Conservation (phyloP, 495 filamentous ascomycete species). For the Penicillium ochrochloron region DNA sequence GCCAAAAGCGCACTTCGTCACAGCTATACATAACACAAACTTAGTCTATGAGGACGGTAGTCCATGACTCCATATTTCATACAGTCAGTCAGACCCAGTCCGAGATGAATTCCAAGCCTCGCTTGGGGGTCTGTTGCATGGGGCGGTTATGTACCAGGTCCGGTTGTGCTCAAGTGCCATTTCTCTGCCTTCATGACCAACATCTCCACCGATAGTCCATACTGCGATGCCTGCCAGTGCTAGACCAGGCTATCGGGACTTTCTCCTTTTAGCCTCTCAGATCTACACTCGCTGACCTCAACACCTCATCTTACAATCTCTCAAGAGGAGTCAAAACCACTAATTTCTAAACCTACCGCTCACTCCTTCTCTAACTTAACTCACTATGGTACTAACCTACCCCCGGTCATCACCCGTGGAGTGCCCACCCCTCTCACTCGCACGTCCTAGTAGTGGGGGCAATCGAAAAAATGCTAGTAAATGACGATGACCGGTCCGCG, state of each 20-base stretch:
- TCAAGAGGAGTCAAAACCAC: not conserved
- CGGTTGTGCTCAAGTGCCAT: not conserved
- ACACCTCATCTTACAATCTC: not conserved
- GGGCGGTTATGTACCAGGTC: not conserved
- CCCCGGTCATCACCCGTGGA: constrained; percentile 19
- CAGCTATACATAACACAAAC: constrained; percentile 17
- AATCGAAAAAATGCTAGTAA: constrained; percentile 14
- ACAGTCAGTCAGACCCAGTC: not conserved
- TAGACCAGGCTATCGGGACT: not conserved
- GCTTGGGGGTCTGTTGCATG: constrained; percentile 22
- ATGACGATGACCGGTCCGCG: not conserved
- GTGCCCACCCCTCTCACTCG: constrained; percentile 13
- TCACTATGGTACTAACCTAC: not conserved
- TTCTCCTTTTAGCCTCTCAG: constrained; percentile 17
- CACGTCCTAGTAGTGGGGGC: constrained; percentile 10
- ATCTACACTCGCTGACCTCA: constrained; percentile 23
- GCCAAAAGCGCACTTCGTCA: constrained; percentile 20
- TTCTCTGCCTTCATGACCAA: not conserved
- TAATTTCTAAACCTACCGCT: not conserved
- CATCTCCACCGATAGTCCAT: not conserved
- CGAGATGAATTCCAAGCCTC: constrained; percentile 7
- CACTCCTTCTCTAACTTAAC: not conserved
- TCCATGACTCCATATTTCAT: not conserved
- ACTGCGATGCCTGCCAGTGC: not conserved
- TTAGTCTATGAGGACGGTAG: not conserved